Evolutionary conservation across 2,329 filamentous ascomycete genomes (phyloP), one percentile per base, ranked within the genome.

Genomic region (Ascosphaera apis): DNA sequence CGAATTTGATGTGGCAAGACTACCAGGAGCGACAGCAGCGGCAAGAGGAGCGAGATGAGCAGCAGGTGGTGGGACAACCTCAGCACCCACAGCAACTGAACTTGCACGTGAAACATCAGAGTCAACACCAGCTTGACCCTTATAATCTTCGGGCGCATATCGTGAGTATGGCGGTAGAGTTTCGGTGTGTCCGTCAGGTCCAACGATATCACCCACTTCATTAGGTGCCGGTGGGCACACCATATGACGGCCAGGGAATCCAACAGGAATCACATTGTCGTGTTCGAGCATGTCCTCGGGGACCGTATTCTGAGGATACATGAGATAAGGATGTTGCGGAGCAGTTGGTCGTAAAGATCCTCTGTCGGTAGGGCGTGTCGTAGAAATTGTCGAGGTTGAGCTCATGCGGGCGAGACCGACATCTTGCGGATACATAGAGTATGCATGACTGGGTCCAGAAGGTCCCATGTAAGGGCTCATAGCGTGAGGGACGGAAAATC

Each of bases 81-180:
- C 40, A 41, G 45, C 47, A 30, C 42, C 40, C 18, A 45, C 41
- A 18, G 40, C 39, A n/a, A n/a, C n/a, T n/a, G n/a, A n/a, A n/a
- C n/a, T n/a, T n/a, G n/a, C n/a, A n/a, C n/a, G n/a, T n/a, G n/a
- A n/a, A n/a, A n/a, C n/a, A 62, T 60, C 4, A 61, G 58, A 33
- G 33, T 48, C 40, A 18, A 40, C 42, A 21, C 60, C 57, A 1
- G 49, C 47, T 67, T 82, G 62, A 53, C 67, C 49, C 50, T 66
- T 54, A 56, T 74, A 61, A 38, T 81, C 76, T 36, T 91, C 79
- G 2, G 84, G 81, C n/a, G n/a, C n/a, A 53, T 91, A 93, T 51
- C 82, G 67, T 11, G 81, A 80, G 50, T 95, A 95, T 1, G 86
- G 86, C 9, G 86, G 86, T 13, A 93, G 60, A 52, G 91, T 81